Percentiles rank a stretch among this genome's conserved stretches.
Conservation (phyloP, 192 early-diverging fungal genomes). For the Nowakowskiella sp. region DNA sequence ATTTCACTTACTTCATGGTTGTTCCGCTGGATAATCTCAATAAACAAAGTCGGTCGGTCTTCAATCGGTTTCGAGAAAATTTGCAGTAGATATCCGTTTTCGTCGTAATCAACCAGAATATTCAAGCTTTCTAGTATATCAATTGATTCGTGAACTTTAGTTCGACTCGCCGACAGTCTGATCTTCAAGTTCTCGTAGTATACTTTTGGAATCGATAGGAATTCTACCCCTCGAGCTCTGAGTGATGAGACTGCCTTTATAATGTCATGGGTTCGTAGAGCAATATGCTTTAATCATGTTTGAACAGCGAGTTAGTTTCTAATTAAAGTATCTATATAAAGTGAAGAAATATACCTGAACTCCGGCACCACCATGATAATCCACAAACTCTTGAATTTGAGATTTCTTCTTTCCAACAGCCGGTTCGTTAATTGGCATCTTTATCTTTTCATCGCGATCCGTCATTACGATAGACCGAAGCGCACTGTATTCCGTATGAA, state of each 20-base stretch:
- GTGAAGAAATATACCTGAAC: slow-evolving; percentile 34
- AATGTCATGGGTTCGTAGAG: slow-evolving; percentile 81
- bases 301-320: slow-evolving; percentile 52
- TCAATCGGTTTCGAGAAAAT: slow-evolving; percentile 83
- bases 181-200: slow-evolving; percentile 85
- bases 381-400: slow-evolving; percentile 90
- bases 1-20: slow-evolving; percentile 55
- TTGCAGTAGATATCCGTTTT: slow-evolving; percentile 91
- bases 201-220: slow-evolving; percentile 69
- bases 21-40: slow-evolving; percentile 94
- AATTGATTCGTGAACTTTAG: slow-evolving; percentile 74
- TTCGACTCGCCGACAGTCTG: slow-evolving; percentile 59
- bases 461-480: slow-evolving; percentile 94
- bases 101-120: slow-evolving; percentile 95
- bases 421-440: slow-evolving; percentile 98
- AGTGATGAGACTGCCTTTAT: slow-evolving; percentile 74
- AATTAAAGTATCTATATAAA: slow-evolving; percentile 2
- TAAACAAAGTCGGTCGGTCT: slow-evolving; percentile 92
- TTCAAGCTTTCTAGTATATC: slow-evolving; percentile 72
- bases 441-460: slow-evolving; percentile 80
- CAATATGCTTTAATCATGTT: slow-evolving; percentile 94
- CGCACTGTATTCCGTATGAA: slow-evolving; percentile 91
- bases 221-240: slow-evolving; percentile 79
- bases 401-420: slow-evolving; percentile 87
- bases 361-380: slow-evolving; percentile 64